phyloP scores from a whole-genome alignment of 495 filamentous ascomycete genomes.

The Trichoderma orchidacearum region DNA sequence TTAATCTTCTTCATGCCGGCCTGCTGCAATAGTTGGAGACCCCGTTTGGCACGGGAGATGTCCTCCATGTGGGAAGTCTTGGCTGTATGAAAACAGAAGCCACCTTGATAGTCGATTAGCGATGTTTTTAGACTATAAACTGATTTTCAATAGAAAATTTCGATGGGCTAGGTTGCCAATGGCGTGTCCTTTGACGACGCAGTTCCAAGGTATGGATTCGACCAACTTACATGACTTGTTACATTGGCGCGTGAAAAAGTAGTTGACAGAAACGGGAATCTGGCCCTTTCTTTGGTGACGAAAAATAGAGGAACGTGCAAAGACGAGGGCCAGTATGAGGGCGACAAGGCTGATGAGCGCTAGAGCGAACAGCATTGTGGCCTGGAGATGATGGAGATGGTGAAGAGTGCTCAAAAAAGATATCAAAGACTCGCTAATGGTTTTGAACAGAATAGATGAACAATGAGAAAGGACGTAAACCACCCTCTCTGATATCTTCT shows the following conservation, averaged over 20 bases:
- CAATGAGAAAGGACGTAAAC: no score
- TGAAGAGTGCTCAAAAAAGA: no score
- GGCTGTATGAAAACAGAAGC: slow-evolving; percentile 44
- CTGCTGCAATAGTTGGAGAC: slow-evolving; percentile 25
- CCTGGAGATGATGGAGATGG: background rate
- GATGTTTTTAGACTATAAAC: background rate
- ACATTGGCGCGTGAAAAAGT: slow-evolving; percentile 32
- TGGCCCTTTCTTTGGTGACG: background rate
- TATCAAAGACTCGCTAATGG: no score
- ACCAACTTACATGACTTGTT: slow-evolving; percentile 17
- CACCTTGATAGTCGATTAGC: slow-evolving; percentile 17
- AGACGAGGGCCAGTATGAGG: background rate
- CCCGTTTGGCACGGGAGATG: slow-evolving; percentile 20
- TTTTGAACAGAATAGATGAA: no score
- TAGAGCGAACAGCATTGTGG: background rate
- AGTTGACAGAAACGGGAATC: slow-evolving; percentile 28
- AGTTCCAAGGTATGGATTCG: background rate
- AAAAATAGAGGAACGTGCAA: background rate
- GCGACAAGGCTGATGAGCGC: background rate
- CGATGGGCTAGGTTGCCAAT: background rate
- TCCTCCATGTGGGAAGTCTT: slow-evolving; percentile 25
- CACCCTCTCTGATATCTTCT: no score
- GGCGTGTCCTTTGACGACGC: background rate
- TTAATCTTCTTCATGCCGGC: slow-evolving; percentile 44
- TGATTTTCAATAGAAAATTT: no score